These are phyloP conservation scores for Aspergillus bridgeri DNA, from an alignment of 495 filamentous ascomycete genomes.

Conservation along the genomic window DNA sequence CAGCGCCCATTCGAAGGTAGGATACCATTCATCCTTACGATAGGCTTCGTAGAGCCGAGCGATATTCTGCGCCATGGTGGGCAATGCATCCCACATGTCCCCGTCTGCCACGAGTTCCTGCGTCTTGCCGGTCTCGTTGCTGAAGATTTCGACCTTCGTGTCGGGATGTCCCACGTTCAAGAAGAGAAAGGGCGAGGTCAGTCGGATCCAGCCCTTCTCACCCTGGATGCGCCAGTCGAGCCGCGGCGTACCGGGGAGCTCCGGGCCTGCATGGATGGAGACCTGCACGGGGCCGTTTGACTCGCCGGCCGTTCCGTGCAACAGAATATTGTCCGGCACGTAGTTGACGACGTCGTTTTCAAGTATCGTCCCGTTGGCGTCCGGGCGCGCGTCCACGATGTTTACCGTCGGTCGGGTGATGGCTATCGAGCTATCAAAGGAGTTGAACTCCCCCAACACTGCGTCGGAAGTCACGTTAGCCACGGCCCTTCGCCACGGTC, in stretches of 20 bases:
- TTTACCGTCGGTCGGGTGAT: slow-evolving; percentile 3
- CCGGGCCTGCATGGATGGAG: slow-evolving; percentile 2
- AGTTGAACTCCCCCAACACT: slow-evolving; percentile 2
- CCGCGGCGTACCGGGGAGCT: slow-evolving; percentile 7
- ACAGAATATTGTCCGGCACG: slow-evolving; percentile 3
- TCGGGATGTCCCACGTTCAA: slow-evolving; percentile 5
- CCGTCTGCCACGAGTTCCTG: not conserved
- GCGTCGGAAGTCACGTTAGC: not conserved
- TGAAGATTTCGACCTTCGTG: slow-evolving; percentile 3
- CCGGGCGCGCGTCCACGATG: not conserved
- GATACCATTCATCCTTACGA: slow-evolving; percentile 9
- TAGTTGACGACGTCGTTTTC: not conserved
- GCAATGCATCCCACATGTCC: slow-evolving; percentile 6
- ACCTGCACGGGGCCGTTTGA: slow-evolving; percentile 2
- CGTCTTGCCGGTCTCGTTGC: not conserved
- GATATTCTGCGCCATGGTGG: slow-evolving; percentile 7
- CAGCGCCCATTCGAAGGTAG: slow-evolving; percentile 4
- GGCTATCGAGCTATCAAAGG: not conserved
- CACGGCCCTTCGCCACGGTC: not conserved
- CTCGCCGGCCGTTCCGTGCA: not conserved
- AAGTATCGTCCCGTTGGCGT: not conserved
- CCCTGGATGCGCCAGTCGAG: slow-evolving; percentile 11
- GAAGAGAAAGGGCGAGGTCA: slow-evolving; percentile 4
- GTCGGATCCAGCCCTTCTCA: slow-evolving; percentile 1
- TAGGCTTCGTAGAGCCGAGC: slow-evolving; percentile 7